Evolutionary conservation across 805 yeast genomes (phyloP).

Genomic region (Maudiozyma serrabonitensis): DNA sequence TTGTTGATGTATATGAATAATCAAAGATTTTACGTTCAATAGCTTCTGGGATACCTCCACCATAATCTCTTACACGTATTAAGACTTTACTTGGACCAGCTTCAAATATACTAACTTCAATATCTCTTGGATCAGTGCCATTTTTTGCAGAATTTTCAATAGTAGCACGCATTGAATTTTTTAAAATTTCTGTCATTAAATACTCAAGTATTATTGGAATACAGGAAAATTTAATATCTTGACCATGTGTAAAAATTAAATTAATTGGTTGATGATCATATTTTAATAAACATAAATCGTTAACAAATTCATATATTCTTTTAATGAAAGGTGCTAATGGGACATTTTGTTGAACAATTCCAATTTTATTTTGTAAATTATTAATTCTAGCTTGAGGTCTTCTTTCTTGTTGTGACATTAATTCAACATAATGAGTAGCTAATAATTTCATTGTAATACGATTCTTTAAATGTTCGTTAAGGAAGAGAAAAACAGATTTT

Average conservation of each 20-base stretch:
- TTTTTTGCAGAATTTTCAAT: conserved; percentile 40
- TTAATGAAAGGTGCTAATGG: conserved; percentile 54
- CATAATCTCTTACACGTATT: conserved; percentile 73
- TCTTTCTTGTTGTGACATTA: conserved; percentile 32
- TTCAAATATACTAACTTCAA: conserved; percentile 24
- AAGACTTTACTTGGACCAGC: conserved; percentile 40
- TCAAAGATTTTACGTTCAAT: conserved; percentile 64
- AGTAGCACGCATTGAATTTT: conserved; percentile 81
- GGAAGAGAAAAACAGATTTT: conserved; percentile 46
- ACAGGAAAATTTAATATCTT: conserved; percentile 60
- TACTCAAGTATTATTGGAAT: conserved; percentile 84
- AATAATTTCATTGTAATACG: conserved; percentile 79
- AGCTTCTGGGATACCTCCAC: conserved; percentile 75
- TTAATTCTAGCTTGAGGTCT: conserved; percentile 14
- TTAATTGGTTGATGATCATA: conserved; percentile 58
- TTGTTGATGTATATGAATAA: conserved; percentile 67
- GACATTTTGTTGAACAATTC: conserved; percentile 57
- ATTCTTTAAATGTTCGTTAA: conserved; percentile 71
- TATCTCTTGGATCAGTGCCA: conserved; percentile 6
- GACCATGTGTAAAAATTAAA: conserved; percentile 36
- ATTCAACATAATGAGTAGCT: conserved; percentile 73
- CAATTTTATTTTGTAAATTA: conserved; percentile 31
- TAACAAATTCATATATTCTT: conserved; percentile 63
- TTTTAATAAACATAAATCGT: conserved; percentile 73
- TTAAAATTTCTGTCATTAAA: conserved; percentile 74